phyloP scores from a whole-genome alignment of 2,329 filamentous ascomycete genomes.

The Escovopsis sp. region DNA sequence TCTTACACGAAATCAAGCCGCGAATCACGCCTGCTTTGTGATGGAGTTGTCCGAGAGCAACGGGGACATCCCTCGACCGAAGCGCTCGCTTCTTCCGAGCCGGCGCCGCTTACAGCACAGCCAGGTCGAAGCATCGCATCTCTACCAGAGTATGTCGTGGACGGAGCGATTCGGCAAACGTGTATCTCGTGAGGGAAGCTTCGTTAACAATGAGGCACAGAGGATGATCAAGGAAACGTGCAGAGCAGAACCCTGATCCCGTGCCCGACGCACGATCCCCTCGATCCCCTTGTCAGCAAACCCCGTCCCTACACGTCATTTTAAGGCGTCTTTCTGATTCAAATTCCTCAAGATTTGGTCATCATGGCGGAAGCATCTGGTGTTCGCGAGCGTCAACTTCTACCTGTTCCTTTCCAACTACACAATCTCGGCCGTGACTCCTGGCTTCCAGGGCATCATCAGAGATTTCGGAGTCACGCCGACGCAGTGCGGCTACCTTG shows the following conservation, averaged over 20 bases:
- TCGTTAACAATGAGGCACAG: not conserved
- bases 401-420: slow-evolving; percentile 1
- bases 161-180: no score
- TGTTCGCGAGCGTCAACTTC: not conserved
- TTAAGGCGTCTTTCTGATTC: not conserved
- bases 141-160: not conserved
- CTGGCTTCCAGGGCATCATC: not conserved
- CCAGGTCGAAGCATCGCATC: not conserved
- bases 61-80: no score
- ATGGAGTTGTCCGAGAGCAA: no score
- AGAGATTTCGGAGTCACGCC: not conserved
- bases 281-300: not conserved
- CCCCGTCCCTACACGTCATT: not conserved
- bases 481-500: not conserved
- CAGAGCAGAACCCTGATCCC: not conserved
- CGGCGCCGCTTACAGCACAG: not conserved
- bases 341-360: not conserved
- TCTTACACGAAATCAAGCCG: no score
- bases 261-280: not conserved
- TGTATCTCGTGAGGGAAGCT: no score
- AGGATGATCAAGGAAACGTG: not conserved
- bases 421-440: not conserved
- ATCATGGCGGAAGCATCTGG: not conserved
- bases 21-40: no score
- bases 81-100: no score